A percentile compares a stretch with the other conserved stretches of the same genome.
These are phyloP conservation scores for Inga laurina DNA, from an alignment of 306 rosid species.

Conservation along the genomic window DNA sequence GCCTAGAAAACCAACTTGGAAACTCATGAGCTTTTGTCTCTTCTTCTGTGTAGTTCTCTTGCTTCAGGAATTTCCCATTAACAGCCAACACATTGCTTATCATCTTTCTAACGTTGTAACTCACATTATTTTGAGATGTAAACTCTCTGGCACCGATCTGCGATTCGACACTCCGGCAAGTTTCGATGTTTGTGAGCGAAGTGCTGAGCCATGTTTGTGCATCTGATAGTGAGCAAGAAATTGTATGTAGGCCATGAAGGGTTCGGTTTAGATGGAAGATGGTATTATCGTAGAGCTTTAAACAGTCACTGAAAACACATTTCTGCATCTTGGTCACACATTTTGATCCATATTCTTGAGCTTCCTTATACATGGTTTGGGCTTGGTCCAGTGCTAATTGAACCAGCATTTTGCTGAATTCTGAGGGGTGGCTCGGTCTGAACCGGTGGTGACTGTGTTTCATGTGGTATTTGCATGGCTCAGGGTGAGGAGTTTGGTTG, in stretches of 20 bases:
- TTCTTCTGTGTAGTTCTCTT: background rate
- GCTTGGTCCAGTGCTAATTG: slow-evolving; percentile 58
- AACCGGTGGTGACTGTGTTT: slow-evolving; percentile 19
- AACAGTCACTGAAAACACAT: slow-evolving; percentile 59
- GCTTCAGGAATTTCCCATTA: slow-evolving; percentile 42
- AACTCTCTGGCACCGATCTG: slow-evolving; percentile 49
- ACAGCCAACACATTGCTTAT: slow-evolving; percentile 73
- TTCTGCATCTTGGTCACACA: slow-evolving; percentile 36
- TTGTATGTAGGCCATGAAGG: slow-evolving; percentile 32
- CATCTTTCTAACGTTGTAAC: slow-evolving; percentile 25
- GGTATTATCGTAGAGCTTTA: slow-evolving; percentile 63
- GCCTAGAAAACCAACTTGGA: slow-evolving; percentile 61
- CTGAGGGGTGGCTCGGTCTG: slow-evolving; percentile 38
- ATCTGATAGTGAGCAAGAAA: slow-evolving; percentile 44
- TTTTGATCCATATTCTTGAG: slow-evolving; percentile 21
- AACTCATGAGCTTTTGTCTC: background rate
- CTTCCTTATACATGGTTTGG: slow-evolving; percentile 28
- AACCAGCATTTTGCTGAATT: slow-evolving; percentile 49
- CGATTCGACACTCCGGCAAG: slow-evolving; percentile 50
- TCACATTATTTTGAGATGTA: slow-evolving; percentile 24
- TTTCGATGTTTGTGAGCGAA: slow-evolving; percentile 68
- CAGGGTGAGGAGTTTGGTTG: slow-evolving; percentile 34
- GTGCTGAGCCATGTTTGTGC: slow-evolving; percentile 95
- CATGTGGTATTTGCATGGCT: slow-evolving; percentile 60
- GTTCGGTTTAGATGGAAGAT: slow-evolving; percentile 68